Evolutionary conservation across 2,329 filamentous ascomycete species (phyloP), one percentile per base, ranked within the genome.

Genomic region (Chalaropsis ovoidea): DNA sequence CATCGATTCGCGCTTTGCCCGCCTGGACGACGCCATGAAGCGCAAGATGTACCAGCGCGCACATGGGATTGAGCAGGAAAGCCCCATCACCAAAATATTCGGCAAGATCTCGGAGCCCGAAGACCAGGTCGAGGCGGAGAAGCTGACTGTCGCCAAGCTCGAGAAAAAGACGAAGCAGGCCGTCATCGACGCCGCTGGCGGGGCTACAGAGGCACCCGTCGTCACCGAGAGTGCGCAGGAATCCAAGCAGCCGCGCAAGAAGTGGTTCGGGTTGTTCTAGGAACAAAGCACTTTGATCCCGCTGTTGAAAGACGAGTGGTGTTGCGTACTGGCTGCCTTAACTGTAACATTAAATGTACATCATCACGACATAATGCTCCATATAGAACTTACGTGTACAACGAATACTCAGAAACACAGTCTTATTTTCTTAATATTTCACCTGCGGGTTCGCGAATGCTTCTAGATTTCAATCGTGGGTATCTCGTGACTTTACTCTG

Each of bases 1-100:
- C 35, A 80, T 82, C 63, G 89, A 92, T 75, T 85, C 85, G 77
- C 83, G 92, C 65, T 83, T 84, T 71, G 82, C 82, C 72, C 86
- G 85, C 70, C 81, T 90, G 65, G 90, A 96, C 70, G 94, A 99
- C 77, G 87, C 94, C 35, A 83, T 87, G 74, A 96, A 96, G 83
- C 82, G 93, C 71, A 83, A 83, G 68, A 86, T 89, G 75, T 99
- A 90, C 76, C 85, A 92, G 71, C 86, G 90, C 76, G 90, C 88
- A 68, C 90, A 96, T 78, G 91, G 90, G 10, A 75, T 95, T 72
- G 87, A 91, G 74, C 78, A 82, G 70, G 79, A 81, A 71, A 77
- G 82, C 63, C 80, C 80, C 41, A 79, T 86, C 71, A 78, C 73
- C 67, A 77, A 77, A 71, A 75, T 77, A 11, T 77, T 78, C 65